A percentile compares a stretch with the other conserved stretches of the same genome.
Conservation (phyloP, 1,139 yeast species). For the Debaryomyces sp. region DNA sequence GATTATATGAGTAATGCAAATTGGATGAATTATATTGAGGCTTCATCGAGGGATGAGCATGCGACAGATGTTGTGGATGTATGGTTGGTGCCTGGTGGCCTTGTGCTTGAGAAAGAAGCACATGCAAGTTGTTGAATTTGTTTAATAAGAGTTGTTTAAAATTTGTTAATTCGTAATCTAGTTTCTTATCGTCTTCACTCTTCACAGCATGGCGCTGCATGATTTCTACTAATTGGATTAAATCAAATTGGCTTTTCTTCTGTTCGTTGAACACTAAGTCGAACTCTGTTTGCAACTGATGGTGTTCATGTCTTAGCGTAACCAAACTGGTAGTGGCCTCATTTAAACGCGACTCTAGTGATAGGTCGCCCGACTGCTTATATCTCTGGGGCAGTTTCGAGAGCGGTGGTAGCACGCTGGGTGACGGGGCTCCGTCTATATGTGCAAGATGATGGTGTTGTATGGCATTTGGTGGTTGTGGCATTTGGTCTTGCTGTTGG, state of each 20-base stretch:
- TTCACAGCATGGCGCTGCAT: slow-evolving; percentile 30
- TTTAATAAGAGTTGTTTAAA: slow-evolving; percentile 8
- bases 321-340: slow-evolving; percentile 44
- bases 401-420: slow-evolving; percentile 12
- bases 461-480: slow-evolving; percentile 14
- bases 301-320: slow-evolving; percentile 39
- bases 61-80: slow-evolving; percentile 5
- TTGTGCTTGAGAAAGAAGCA: not conserved
- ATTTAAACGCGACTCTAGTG: slow-evolving; percentile 21
- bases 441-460: slow-evolving; percentile 7
- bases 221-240: slow-evolving; percentile 51
- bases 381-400: slow-evolving; percentile 13
- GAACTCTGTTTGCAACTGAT: slow-evolving; percentile 41
- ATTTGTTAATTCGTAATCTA: slow-evolving; percentile 8
- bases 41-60: slow-evolving; percentile 20
- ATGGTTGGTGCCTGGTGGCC: not conserved
- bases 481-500: slow-evolving; percentile 14
- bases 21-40: slow-evolving; percentile 43
- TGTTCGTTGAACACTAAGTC: slow-evolving; percentile 50
- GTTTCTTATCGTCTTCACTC: not conserved
- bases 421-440: slow-evolving; percentile 1
- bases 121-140: slow-evolving; percentile 8
- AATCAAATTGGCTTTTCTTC: slow-evolving; percentile 50
- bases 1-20: slow-evolving; percentile 35
- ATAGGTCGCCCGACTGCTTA: slow-evolving; percentile 5